Evolutionary conservation across 345 rosid species (phyloP).

Genomic region (Excoecaria cochinchinensis): DNA sequence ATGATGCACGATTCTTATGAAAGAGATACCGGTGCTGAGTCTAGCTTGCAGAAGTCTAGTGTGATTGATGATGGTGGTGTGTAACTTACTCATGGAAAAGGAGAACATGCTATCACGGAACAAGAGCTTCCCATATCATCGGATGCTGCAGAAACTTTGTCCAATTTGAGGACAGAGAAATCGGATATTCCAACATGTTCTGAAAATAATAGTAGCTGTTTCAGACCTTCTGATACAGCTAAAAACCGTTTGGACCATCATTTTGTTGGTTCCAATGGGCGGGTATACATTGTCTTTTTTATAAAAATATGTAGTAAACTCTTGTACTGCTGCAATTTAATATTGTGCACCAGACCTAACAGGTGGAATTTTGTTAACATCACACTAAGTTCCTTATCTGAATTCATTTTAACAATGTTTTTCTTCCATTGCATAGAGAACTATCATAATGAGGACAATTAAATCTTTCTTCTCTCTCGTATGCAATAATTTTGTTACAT

Average conservation of each 20-base stretch:
- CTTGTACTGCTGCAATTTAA: neutral
- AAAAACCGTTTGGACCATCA: slow-evolving; percentile 84
- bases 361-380: neutral
- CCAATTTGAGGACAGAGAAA: slow-evolving; percentile 36
- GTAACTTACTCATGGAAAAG: slow-evolving; percentile 34
- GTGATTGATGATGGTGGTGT: slow-evolving; percentile 32
- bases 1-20: slow-evolving; percentile 28
- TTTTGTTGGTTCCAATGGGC: slow-evolving; percentile 59
- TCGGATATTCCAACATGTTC: slow-evolving; percentile 32
- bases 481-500: neutral
- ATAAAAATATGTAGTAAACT: neutral
- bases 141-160: slow-evolving; percentile 33
- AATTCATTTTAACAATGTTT: neutral
- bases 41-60: slow-evolving; percentile 44
- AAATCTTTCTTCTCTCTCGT: neutral
- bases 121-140: slow-evolving; percentile 32
- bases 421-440: neutral
- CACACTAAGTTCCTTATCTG: neutral
- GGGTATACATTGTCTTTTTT: slow-evolving; percentile 41
- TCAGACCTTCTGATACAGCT: slow-evolving; percentile 73
- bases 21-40: slow-evolving; percentile 40
- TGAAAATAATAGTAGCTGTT: slow-evolving; percentile 41
- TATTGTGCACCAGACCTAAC: neutral
- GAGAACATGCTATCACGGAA: slow-evolving; percentile 21
- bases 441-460: neutral